phyloP scores from a whole-genome alignment of 1,139 yeast genomes.

The Hansenula sp. region DNA sequence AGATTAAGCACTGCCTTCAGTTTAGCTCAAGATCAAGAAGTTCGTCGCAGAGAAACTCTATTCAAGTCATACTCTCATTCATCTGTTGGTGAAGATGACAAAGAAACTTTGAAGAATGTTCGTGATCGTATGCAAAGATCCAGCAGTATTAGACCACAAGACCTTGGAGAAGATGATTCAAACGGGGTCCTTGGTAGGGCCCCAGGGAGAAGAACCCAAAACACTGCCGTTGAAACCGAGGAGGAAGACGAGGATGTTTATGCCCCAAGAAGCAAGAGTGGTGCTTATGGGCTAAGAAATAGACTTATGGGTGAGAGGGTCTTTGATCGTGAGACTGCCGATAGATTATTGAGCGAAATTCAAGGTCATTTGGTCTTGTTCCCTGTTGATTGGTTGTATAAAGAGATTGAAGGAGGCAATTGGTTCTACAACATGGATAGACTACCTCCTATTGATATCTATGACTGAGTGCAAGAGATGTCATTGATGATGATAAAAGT shows the following conservation, averaged over 20 bases:
- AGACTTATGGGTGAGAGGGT: slow-evolving; percentile 47
- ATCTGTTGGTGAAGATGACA: background rate
- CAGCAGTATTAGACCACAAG: background rate
- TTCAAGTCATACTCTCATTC: slow-evolving; percentile 3
- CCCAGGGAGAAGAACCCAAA: slow-evolving; percentile 1
- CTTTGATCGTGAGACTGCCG: slow-evolving; percentile 75
- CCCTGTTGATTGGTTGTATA: slow-evolving; percentile 87
- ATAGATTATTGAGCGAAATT: slow-evolving; percentile 64
- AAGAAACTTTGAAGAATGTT: background rate
- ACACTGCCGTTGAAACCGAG: background rate
- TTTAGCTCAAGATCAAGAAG: slow-evolving; percentile 41
- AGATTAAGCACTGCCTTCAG: slow-evolving; percentile 54
- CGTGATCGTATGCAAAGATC: background rate
- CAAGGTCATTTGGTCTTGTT: slow-evolving; percentile 87
- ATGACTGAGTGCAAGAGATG: slow-evolving; percentile 62
- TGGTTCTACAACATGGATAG: slow-evolving; percentile 96
- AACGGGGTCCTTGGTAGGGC: background rate
- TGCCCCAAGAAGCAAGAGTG: slow-evolving; percentile 29
- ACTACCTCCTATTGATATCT: slow-evolving; percentile 92
- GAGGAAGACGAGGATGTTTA: background rate
- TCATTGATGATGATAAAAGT: no score
- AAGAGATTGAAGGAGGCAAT: slow-evolving; percentile 84
- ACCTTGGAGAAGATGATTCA: background rate
- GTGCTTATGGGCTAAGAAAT: slow-evolving; percentile 37
- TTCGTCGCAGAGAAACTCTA: slow-evolving; percentile 12